A percentile compares a stretch with the other conserved stretches of the same genome.
phyloP scores from a whole-genome alignment of 306 rosid genomes.

The Lithocarpus polystachyus region DNA sequence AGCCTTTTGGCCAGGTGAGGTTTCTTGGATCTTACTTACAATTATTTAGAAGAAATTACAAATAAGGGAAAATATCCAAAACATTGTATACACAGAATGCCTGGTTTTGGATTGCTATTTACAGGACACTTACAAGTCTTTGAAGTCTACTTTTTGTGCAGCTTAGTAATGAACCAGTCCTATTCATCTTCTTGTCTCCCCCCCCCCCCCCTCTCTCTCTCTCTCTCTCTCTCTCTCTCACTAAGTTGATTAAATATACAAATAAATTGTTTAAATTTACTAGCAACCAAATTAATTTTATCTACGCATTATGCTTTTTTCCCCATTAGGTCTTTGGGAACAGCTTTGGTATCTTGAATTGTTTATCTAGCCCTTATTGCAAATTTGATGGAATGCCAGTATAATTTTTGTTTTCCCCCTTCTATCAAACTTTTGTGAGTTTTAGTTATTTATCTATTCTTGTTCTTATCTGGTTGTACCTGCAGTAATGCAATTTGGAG shows the following conservation, averaged over 20 bases:
- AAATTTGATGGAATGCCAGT: neutral
- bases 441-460: neutral
- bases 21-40: neutral
- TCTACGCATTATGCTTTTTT: neutral
- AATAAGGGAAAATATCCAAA: neutral
- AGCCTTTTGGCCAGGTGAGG: constrained; percentile 82
- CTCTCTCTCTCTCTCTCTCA: neutral
- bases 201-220: too few species aligned
- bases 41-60: neutral
- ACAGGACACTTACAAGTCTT: neutral
- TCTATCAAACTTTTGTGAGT: neutral
- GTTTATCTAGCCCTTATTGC: neutral
- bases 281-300: neutral
- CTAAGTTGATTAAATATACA: neutral
- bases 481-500: constrained; percentile 95
- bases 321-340: neutral
- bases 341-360: neutral
- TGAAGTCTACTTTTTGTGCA: neutral
- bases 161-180: neutral
- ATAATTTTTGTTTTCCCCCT: neutral
- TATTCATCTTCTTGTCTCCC: neutral
- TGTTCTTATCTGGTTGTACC: constrained; percentile 24
- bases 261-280: neutral
- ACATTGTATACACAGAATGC: neutral
- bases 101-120: neutral